A percentile compares a stretch with the other conserved stretches of the same genome.
Conservation (phyloP, 2,329 filamentous ascomycete genomes). For the Ascochyta clinopodiicola region DNA sequence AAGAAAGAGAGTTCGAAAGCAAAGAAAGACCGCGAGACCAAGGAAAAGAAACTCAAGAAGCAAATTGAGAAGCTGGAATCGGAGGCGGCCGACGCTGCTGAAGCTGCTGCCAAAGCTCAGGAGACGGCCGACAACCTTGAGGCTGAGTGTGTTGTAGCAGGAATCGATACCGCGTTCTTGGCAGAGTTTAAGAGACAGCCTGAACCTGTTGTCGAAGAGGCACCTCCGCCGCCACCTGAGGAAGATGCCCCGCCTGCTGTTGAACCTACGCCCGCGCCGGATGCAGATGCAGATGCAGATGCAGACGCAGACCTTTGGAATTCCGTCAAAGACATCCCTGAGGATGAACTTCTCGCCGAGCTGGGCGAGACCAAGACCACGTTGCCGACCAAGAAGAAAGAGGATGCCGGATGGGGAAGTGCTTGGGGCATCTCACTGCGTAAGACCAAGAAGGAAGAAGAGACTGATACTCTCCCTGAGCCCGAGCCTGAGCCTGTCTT, state of each 20-base stretch:
- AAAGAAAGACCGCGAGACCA: slow-evolving; percentile 37
- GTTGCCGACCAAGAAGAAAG: slow-evolving; percentile 30
- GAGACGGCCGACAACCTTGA: slow-evolving; percentile 35
- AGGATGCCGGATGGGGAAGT: slow-evolving; percentile 48
- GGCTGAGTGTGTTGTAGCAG: slow-evolving; percentile 46
- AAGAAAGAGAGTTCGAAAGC: slow-evolving; percentile 48
- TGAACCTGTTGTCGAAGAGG: slow-evolving; percentile 29
- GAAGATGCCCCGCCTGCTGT: slow-evolving; percentile 21
- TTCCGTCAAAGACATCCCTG: slow-evolving; percentile 43
- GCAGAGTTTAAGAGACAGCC: slow-evolving; percentile 35
- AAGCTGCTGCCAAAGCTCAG: slow-evolving; percentile 45
- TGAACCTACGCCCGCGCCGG: slow-evolving; percentile 11
- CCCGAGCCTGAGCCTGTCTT: slow-evolving; percentile 27
- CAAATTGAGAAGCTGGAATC: slow-evolving; percentile 37
- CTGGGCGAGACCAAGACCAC: slow-evolving; percentile 37
- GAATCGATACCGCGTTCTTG: slow-evolving; percentile 32
- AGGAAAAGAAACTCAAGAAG: slow-evolving; percentile 37
- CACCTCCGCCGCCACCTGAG: slow-evolving; percentile 28
- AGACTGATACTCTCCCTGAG: slow-evolving; percentile 33
- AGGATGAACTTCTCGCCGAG: slow-evolving; percentile 44
- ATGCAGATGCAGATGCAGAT: slow-evolving; percentile 37
- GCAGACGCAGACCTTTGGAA: slow-evolving; percentile 43
- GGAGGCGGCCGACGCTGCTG: slow-evolving; percentile 42
- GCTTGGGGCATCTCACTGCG: slow-evolving; percentile 56
- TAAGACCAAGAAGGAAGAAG: slow-evolving; percentile 55